Evolutionary conservation across 176 grass and related monocot species (phyloP).

Genomic region (Carex kokanica): DNA sequence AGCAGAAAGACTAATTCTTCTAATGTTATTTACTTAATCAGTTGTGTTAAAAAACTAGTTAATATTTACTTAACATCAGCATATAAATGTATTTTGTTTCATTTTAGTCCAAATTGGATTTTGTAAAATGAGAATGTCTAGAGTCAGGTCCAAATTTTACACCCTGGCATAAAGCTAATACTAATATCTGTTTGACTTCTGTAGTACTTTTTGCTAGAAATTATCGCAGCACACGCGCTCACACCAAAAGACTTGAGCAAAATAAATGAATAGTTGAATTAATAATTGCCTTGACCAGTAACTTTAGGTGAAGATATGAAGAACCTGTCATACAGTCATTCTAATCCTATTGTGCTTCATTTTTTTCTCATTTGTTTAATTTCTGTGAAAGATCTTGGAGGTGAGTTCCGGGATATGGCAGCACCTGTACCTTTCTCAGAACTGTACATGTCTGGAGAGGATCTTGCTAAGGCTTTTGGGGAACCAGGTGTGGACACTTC

Average conservation of each 20-base stretch:
- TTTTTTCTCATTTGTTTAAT: not conserved
- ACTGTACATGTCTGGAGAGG: constrained; percentile 49
- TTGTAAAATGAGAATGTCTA: not conserved
- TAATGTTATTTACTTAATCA: not conserved
- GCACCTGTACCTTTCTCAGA: constrained; percentile 35
- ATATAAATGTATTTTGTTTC: not conserved
- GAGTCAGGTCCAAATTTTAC: not conserved
- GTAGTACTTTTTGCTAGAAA: not conserved
- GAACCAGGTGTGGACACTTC: constrained; percentile 34
- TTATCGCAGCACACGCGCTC: not conserved
- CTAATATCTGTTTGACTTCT: not conserved
- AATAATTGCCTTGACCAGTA: not conserved
- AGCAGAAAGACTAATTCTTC: not conserved
- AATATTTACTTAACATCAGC: not conserved
- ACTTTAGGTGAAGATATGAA: not conserved
- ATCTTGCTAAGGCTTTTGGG: constrained; percentile 38
- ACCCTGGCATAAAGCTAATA: not conserved
- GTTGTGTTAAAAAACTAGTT: not conserved
- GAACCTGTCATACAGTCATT: not conserved
- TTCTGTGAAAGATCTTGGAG: constrained; percentile 41
- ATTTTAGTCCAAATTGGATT: not conserved
- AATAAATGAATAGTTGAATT: not conserved
- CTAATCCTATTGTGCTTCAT: not conserved
- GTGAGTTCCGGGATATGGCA: constrained; percentile 39
- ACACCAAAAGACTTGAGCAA: not conserved